Conservation (phyloP, 176 grass and related monocot species). For the Puya raimondii region DNA sequence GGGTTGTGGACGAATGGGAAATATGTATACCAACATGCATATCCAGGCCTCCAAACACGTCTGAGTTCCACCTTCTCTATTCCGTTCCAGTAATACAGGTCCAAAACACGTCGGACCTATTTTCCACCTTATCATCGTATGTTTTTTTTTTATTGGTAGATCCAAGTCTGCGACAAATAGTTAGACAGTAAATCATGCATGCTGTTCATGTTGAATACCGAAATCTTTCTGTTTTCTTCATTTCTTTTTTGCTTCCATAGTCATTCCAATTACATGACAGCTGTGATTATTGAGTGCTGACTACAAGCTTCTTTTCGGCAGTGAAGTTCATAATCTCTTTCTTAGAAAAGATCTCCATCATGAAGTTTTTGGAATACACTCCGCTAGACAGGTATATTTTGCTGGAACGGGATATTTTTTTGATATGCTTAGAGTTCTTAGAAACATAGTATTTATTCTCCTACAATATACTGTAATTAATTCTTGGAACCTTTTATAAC, state of each 20-base stretch:
- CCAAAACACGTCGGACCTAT: neutral
- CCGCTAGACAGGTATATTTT: slow-evolving; percentile 62
- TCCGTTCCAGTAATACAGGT: too few relatives aligned
- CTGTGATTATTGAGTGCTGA: neutral
- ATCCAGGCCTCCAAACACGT: too few relatives aligned
- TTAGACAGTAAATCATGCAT: neutral
- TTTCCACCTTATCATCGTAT: neutral
- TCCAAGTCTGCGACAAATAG: neutral
- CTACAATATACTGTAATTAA: neutral
- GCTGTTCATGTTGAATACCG: neutral
- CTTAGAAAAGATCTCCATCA: slow-evolving; percentile 7
- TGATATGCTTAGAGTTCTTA: neutral
- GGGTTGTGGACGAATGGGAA: too few relatives aligned
- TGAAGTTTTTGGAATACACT: slow-evolving; percentile 99
- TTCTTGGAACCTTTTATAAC: neutral
- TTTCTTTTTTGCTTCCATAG: neutral
- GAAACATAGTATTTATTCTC: neutral
- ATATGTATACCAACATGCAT: too few relatives aligned
- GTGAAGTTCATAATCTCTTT: neutral
- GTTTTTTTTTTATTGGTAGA: neutral
- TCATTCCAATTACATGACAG: neutral
- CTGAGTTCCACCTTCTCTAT: too few relatives aligned
- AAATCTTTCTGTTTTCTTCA: neutral
- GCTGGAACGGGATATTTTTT: neutral
- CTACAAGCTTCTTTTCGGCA: neutral